These are phyloP conservation scores for Trichoderma polysporum DNA, from an alignment of 2,329 filamentous ascomycete genomes.

Conservation along the genomic window DNA sequence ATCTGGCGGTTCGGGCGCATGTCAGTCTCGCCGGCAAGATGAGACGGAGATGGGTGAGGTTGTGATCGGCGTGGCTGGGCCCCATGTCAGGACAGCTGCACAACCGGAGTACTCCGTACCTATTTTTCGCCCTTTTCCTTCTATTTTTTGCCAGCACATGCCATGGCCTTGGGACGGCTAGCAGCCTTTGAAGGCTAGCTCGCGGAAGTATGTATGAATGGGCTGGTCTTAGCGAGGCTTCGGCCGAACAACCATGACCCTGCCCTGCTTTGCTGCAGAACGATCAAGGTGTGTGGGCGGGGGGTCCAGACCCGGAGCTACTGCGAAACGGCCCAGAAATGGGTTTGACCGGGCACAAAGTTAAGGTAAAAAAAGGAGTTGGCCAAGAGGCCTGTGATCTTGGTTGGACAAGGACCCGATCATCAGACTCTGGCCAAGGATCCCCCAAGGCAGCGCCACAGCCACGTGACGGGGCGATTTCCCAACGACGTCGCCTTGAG, in stretches of 20 bases:
- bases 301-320: background rate
- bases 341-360: constrained; percentile 4
- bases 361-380: background rate
- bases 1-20: background rate
- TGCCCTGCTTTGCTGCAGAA: background rate
- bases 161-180: background rate
- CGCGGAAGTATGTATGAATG: background rate
- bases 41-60: constrained; percentile 8
- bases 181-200: background rate
- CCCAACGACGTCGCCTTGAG: background rate
- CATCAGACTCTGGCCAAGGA: constrained; percentile 6
- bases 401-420: background rate
- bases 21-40: background rate
- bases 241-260: constrained; percentile 16
- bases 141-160: background rate
- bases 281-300: background rate
- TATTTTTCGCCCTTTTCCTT: background rate
- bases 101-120: constrained; percentile 9
- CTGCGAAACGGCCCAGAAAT: background rate
- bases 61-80: constrained; percentile 16
- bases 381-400: background rate
- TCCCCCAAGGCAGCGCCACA: background rate
- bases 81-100: constrained; percentile 12
- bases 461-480: constrained; percentile 1
- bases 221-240: constrained; percentile 9